Evolutionary conservation across 768 basidiomycete species (phyloP), one percentile per base, ranked within the genome.

Genomic region (Rhizopogon rudus): DNA sequence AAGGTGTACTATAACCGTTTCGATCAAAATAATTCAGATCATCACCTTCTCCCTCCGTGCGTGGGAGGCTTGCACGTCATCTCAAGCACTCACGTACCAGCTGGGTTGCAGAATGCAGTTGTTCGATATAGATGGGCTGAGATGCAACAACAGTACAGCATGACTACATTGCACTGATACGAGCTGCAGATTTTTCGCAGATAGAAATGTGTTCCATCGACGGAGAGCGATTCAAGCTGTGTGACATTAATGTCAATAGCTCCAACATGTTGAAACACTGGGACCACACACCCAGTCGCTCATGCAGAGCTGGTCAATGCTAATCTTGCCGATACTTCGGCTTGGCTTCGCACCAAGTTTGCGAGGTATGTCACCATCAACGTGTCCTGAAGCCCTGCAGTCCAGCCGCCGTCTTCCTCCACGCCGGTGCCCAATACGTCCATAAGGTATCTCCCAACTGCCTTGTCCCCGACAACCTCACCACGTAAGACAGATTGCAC

Each of bases 311-410:
- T 77, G 31, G 88, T 80, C 58, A 98, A 79, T 49, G 90, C 88
- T 69, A 98, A 75, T 63, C 95, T 82, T 33, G 91, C 82, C 2
- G 93, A 92, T 37, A 97, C 84, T 71, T 98, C 95, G 48, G 91
- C 89, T 75, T 98, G 95, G 54, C 92, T 86, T 62, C 93, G 84
- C 56, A 97, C 88, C 63, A 98, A 81, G 69, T 93, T 96, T 25
- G 92, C 90, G 62, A 98, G 78, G 73, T 98, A 98, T 53, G 91
- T 89, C 55, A 98, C 83, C 88, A 96, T 96, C 60, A 98, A 77
- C 25, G 87, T 91, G 66, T 98, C 95, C 84, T 92, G 90, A 61
- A 92, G 72, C 60, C 85, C 84, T 9, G 83, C 74, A 63, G 88
- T 87, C 76, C 93, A 93, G 5, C 81, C 81, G 56, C 77, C 81